These are phyloP conservation scores for Roridomyces roridus DNA, from an alignment of 768 basidiomycete genomes.

Conservation along the genomic window DNA sequence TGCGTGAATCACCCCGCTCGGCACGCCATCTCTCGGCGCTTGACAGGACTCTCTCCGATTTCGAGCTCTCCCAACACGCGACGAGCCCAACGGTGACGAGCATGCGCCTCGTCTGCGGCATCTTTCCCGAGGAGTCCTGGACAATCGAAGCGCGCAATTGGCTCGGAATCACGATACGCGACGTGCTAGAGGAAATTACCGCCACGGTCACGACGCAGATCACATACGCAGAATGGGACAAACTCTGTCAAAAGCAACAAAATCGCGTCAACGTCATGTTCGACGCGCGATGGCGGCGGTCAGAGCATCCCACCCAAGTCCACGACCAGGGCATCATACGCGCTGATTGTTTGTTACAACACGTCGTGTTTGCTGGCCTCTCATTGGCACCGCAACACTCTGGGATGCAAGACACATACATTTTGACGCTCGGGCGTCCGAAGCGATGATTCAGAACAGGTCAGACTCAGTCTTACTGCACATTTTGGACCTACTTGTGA, in stretches of 20 bases:
- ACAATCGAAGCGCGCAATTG: conserved; percentile 46
- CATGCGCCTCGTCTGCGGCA: conserved; percentile 51
- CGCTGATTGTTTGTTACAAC: conserved; percentile 55
- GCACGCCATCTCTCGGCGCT: conserved; percentile 33
- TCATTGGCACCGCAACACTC: conserved; percentile 39
- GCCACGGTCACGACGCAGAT: conserved; percentile 43
- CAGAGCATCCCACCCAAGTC: conserved; percentile 40
- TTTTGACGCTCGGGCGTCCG: conserved; percentile 52
- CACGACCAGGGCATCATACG: conserved; percentile 51
- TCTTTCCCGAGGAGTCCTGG: conserved; percentile 50
- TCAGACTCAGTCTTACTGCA: conserved; percentile 1
- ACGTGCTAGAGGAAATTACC: conserved; percentile 57
- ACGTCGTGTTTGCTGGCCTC: conserved; percentile 60
- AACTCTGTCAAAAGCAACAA: conserved; percentile 47
- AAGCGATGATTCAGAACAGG: conserved; percentile 20
- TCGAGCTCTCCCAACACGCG: conserved; percentile 47
- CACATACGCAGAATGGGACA: conserved; percentile 48
- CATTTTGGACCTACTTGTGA: background rate
- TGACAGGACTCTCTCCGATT: conserved; percentile 30
- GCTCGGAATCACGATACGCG: conserved; percentile 55
- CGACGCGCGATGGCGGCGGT: conserved; percentile 50
- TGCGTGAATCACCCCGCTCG: conserved; percentile 45
- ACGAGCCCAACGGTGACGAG: conserved; percentile 46
- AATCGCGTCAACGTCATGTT: conserved; percentile 47
- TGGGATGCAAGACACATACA: conserved; percentile 44